Conservation (phyloP, 495 filamentous ascomycete species). For the Cryomyces minteri region DNA sequence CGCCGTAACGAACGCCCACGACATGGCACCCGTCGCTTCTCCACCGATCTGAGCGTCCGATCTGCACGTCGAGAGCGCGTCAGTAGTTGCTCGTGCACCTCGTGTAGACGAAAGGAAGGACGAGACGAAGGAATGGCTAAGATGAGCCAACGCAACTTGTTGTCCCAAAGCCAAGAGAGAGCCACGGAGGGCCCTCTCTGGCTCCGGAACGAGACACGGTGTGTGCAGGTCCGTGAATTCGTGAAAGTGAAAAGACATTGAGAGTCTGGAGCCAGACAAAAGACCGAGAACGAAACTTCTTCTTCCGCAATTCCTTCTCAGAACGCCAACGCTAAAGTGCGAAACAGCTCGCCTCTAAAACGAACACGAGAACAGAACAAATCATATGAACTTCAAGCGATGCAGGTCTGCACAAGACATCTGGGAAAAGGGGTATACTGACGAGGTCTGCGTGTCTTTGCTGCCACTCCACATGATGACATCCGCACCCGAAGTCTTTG, state of each 20-base stretch:
- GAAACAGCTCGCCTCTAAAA: conserved; percentile 5
- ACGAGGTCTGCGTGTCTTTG: conserved; percentile 92
- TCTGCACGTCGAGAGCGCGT: no score
- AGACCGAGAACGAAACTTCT: no score
- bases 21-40: conserved; percentile 94
- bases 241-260: no score
- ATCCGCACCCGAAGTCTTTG: conserved; percentile 88
- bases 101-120: background rate
- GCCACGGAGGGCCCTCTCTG: no score
- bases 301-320: background rate
- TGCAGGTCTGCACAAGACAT: conserved; percentile 3
- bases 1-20: conserved; percentile 85
- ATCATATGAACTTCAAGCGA: conserved; percentile 2
- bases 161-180: conserved; percentile 29
- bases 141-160: conserved; percentile 32
- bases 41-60: conserved; percentile 44
- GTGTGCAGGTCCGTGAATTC: no score
- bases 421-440: conserved; percentile 19
- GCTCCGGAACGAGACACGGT: no score
- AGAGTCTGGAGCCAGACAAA: no score
- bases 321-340: conserved; percentile 1
- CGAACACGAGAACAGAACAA: conserved; percentile 3
- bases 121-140: background rate
- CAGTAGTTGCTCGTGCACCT: background rate
- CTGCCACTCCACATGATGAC: conserved; percentile 96